Base-by-base conservation (phyloP, 1,284 basidiomycete species). In the Cystobasidiaceae sp. region DNA sequence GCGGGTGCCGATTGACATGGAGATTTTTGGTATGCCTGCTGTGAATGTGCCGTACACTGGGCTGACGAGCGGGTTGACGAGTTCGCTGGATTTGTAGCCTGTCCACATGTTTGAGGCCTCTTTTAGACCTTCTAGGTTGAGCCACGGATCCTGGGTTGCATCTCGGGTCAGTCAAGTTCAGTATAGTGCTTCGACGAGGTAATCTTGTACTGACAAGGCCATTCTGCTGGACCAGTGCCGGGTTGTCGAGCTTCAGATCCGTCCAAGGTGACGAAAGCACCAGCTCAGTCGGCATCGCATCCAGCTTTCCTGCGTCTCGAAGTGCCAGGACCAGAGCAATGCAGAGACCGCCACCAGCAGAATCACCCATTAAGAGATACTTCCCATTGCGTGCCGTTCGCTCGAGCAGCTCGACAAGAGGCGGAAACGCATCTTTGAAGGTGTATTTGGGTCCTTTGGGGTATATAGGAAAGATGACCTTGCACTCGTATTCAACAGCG, bases 91-190 rank as follows among this genome's bases (percentile, higher is more conserved):
- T 33, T 23, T 9, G 19, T 48, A 44, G 21, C 56, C 56, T 30
- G 45, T 48, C 56, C 56, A 58, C 56, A 58, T 58, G 43, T n/a
- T 39, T 21, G 56, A 58, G 2, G 56, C 56, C 46, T 58, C 56
- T 13, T 28, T 4, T 4, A 58, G 56, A 9, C 56, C 56, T 25
- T 44, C 43, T 6, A 58, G 56, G 33, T 58, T 58, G 25, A 58
- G 44, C 56, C 56, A 58, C 8, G 56, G 56, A 23, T 58, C 56
- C 56, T 58, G 23, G 4, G 5, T n/a, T n/a, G n/a, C n/a, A n/a
- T n/a, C 9, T 45, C 28, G 3, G 19, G 15, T 27, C 55, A 28
- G 41, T 44, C 23, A 44, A 30, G 2, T 9, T 3, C 15, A 11
- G n/a, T 30, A 45, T 11, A 13, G 15, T 54, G 44, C 8, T 9